A percentile compares a stretch with the other conserved stretches of the same genome.
Evolutionary conservation across 345 rosid genomes (phyloP).

Genomic region (Eucalyptus rudis): DNA sequence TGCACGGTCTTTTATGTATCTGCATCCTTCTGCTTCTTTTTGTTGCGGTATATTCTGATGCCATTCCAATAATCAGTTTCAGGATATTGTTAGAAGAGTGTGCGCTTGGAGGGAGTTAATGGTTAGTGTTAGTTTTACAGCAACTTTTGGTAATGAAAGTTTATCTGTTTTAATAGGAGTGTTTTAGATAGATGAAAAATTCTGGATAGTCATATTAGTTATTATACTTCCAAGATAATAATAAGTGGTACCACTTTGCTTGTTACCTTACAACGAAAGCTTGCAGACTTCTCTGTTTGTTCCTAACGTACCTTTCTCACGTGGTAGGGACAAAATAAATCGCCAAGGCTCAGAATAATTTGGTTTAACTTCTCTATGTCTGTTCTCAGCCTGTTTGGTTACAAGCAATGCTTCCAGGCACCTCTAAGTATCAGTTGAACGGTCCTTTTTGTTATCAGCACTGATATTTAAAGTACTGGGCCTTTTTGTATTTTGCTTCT

Average conservation of each 20-base stretch:
- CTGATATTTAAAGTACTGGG: background rate
- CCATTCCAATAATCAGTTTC: slow-evolving; percentile 21
- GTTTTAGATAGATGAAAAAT: background rate
- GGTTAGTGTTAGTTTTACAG: slow-evolving; percentile 32
- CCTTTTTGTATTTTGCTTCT: background rate
- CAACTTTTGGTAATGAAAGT: background rate
- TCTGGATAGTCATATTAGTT: background rate
- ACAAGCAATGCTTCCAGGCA: background rate
- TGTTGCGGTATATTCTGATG: background rate
- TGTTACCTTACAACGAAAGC: background rate
- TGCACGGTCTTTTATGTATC: background rate
- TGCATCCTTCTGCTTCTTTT: background rate
- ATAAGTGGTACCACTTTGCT: background rate
- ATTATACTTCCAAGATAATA: background rate
- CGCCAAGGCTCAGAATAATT: background rate
- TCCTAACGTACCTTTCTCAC: background rate
- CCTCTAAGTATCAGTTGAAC: background rate
- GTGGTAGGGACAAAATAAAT: background rate
- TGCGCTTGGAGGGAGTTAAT: slow-evolving; percentile 95
- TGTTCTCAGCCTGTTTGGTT: background rate
- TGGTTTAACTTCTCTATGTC: background rate
- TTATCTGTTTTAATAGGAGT: background rate
- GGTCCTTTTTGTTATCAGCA: background rate
- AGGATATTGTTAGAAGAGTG: slow-evolving; percentile 66
- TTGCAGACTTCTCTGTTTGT: background rate